A percentile compares a stretch with the other conserved stretches of the same genome.
phyloP scores from a whole-genome alignment of 768 basidiomycete species.

The Melanogaster broomeanus region DNA sequence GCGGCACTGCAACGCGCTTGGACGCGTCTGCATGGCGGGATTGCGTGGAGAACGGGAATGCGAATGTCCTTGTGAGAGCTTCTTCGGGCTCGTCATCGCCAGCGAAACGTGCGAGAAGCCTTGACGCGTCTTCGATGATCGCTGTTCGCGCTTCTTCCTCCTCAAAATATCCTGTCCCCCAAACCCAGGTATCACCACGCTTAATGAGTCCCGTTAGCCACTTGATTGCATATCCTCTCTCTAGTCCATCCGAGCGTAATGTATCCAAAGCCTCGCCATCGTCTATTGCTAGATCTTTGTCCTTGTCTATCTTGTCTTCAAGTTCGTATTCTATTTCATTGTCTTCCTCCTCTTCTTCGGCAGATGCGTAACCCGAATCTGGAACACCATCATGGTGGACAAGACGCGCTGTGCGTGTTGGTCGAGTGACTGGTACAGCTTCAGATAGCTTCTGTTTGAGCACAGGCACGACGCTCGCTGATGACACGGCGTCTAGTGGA shows the following conservation, averaged over 20 bases:
- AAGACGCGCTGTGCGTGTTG: conserved; percentile 19
- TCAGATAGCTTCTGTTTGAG: conserved; percentile 18
- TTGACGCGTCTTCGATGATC: conserved; percentile 58
- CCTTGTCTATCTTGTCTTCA: conserved; percentile 4
- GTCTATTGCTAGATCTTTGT: conserved; percentile 6
- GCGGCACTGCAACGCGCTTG: neutral
- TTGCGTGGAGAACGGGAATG: conserved; percentile 39
- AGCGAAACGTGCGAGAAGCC: conserved; percentile 55
- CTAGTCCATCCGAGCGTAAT: conserved; percentile 63
- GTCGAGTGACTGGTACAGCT: conserved; percentile 23
- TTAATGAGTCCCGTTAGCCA: conserved; percentile 76
- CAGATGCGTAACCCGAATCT: conserved; percentile 81
- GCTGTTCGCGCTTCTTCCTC: conserved; percentile 42
- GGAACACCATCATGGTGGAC: conserved; percentile 49
- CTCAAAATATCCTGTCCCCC: conserved; percentile 20
- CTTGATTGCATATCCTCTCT: conserved; percentile 65
- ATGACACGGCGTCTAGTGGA: conserved; percentile 27
- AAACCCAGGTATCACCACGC: conserved; percentile 56
- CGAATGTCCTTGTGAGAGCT: conserved; percentile 52
- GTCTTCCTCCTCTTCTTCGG: conserved; percentile 59
- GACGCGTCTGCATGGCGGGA: conserved; percentile 3
- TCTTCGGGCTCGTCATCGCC: conserved; percentile 42
- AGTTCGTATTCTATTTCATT: conserved; percentile 13
- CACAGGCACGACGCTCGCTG: conserved; percentile 8
- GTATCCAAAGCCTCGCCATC: conserved; percentile 40